Percentiles rank a stretch among this genome's conserved stretches.
These are phyloP conservation scores for Chalaropsis ovoidea DNA, from an alignment of 2,329 filamentous ascomycete genomes.

Conservation along the genomic window DNA sequence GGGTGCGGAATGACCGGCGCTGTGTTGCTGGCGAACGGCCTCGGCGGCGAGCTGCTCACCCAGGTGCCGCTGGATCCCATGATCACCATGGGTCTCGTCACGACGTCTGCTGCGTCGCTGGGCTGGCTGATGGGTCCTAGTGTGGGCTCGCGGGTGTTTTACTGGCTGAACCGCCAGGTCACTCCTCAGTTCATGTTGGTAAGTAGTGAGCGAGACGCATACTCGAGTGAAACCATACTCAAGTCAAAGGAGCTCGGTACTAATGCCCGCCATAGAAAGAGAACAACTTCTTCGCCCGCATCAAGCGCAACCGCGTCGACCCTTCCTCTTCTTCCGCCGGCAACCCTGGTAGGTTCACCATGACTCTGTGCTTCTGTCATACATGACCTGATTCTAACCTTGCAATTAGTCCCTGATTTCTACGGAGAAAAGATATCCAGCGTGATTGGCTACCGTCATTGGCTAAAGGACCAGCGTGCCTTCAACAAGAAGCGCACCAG, in stretches of 20 bases:
- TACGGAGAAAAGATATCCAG: constrained; percentile 98
- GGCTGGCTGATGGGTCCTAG: constrained; percentile 85
- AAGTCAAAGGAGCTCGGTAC: background rate
- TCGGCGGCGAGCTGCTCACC: constrained; percentile 59
- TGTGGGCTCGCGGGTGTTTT: constrained; percentile 70
- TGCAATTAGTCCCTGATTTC: constrained; percentile 67
- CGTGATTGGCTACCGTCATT: constrained; percentile 80
- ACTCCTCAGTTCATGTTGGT: constrained; percentile 62
- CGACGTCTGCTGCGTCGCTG: constrained; percentile 61
- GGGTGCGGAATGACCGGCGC: constrained; percentile 53
- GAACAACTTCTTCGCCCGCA: constrained; percentile 80
- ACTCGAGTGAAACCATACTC: background rate
- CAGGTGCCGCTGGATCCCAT: constrained; percentile 81
- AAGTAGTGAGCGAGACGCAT: constrained; percentile 31
- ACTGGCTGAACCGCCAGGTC: constrained; percentile 54
- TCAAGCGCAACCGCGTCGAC: constrained; percentile 88
- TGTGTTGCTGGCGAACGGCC: constrained; percentile 56
- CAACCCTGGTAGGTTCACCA: constrained; percentile 55
- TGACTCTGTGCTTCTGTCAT: background rate
- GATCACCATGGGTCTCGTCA: constrained; percentile 71
- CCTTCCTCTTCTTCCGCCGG: constrained; percentile 77
- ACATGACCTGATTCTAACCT: background rate
- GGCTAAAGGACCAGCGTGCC: constrained; percentile 93
- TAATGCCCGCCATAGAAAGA: constrained; percentile 55
- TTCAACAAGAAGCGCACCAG: constrained; percentile 83